A percentile compares a stretch with the other conserved stretches of the same genome.
Evolutionary conservation across 345 rosid genomes (phyloP).

Genomic region (Gossypium anomalum): DNA sequence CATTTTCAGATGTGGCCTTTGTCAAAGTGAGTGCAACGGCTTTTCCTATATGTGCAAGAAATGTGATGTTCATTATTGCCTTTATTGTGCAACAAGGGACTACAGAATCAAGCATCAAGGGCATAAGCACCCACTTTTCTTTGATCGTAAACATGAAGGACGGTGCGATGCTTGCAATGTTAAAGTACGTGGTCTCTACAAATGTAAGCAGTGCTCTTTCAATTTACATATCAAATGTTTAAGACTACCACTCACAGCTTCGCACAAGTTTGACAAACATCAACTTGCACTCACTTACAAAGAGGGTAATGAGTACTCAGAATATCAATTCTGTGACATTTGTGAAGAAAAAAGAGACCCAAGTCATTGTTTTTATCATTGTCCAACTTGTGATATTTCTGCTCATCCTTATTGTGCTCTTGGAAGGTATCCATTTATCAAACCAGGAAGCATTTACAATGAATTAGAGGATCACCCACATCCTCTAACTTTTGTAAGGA

Average conservation of each 20-base stretch:
- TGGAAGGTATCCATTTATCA: background rate
- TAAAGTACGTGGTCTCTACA: background rate
- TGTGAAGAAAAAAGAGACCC: background rate
- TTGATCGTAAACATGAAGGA: background rate
- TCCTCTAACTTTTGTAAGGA: background rate
- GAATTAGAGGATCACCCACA: background rate
- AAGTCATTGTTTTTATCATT: background rate
- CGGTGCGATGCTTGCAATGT: background rate
- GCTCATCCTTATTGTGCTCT: background rate
- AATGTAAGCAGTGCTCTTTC: background rate
- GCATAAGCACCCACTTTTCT: background rate
- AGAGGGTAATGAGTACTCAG: background rate
- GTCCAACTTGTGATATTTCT: background rate
- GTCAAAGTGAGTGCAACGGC: background rate
- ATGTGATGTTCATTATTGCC: background rate
- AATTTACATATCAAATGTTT: background rate
- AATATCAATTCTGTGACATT: background rate
- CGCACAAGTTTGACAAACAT: background rate
- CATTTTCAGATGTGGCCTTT: background rate
- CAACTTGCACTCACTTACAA: background rate
- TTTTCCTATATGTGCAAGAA: background rate
- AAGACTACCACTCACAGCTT: background rate
- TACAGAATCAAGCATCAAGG: background rate
- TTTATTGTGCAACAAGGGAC: background rate
- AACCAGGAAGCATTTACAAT: background rate